Base-by-base conservation (phyloP, 2,329 filamentous ascomycete species). In the Xylaria sp. region DNA sequence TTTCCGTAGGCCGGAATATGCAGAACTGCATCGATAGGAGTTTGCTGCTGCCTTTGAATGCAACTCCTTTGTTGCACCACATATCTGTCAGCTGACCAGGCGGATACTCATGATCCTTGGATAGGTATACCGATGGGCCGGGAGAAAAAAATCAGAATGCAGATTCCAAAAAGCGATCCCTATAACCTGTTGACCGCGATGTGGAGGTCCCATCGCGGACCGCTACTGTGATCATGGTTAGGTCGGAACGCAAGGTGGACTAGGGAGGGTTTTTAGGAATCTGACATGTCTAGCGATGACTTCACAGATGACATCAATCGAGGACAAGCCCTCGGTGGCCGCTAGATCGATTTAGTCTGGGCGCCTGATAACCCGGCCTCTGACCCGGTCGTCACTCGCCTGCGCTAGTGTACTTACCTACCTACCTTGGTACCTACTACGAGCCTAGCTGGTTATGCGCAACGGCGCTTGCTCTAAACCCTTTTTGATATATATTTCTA, bases 231-330 rank as follows among this genome's bases (percentile, higher is more conserved):
- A n/a, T 24, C 27, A 4, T 24, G 17, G 55, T 34, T 21, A 24
- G 19, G 63, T 36, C 50, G 48, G 63, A 50, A n/a, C 6, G 34
- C 51, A 51, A 36, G 27, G 24, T 32, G 21, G 14, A 17, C 27
- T n/a, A 56, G 53, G n/a, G 45, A 30, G 21, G 7, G 27, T 36
- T 54, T 54, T 58, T 53, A 45, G 51, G 57, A 58, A 19, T 24
- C 21, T 57, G 24, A 24, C 14, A 36, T 30, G 45, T 56, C n/a
- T 34, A 36, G 34, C 24, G 5, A 61, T 54, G 61, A 51, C 60
- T 56, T 51, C 54, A 58, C 21, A 61, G 45, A 61, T 65, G 66
- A 68, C 66, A 65, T 68, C 62, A 68, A 57, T 17, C 32, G 30
- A 57, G 42, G 47, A 42, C 17, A 51, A 61, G 27, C n/a, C n/a